Evolutionary conservation across 495 filamentous ascomycete species (phyloP), one percentile per base, ranked within the genome.

Genomic region (Choiromyces venosus): DNA sequence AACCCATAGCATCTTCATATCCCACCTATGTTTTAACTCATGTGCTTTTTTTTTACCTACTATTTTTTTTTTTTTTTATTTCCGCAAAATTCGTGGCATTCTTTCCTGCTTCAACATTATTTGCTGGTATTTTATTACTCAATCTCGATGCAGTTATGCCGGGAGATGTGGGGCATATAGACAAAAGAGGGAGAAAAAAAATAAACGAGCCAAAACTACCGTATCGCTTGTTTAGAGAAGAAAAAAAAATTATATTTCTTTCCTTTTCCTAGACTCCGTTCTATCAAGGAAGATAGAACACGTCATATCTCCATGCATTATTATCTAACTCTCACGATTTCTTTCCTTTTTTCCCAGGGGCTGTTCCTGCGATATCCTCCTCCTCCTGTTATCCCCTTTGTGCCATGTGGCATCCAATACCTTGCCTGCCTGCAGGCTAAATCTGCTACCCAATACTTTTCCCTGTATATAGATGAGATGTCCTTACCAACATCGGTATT

Each of bases 271-370:
- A 33, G 52, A 61, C 52, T 61, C 33, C 52, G 12, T 16, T 61
- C 52, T 61, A 25, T 61, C 52, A 61, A 16, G 25, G 25, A 61
- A 61, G 52, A 61, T 61, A 33, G 52, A 61, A 61, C 52, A 61
- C 52, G 52, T 61, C 52, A 61, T 61, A 61, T 61, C 52, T 61
- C 25, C 25, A 61, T 61, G 52, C 52, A 61, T 61, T 56, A 14
- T 33, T 29, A 61, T 18, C 52, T 6, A 16, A 12, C 52, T 33
- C 25, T 61, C 52, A 33, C 12, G 52, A 33, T 61, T 61, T 61
- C n/a, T n/a, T 42, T 61, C 25, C 25, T 18, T 61, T 61, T 61
- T 61, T 61, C 25, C 52, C 52, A 61, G 52, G 52, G 25, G 52
- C 12, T 61, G 25, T 33, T 61, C 52, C 52, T 61, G 52, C 52